Evolutionary conservation across 805 yeast genomes (phyloP).

Genomic region (Yamadazyma phyllophila): DNA sequence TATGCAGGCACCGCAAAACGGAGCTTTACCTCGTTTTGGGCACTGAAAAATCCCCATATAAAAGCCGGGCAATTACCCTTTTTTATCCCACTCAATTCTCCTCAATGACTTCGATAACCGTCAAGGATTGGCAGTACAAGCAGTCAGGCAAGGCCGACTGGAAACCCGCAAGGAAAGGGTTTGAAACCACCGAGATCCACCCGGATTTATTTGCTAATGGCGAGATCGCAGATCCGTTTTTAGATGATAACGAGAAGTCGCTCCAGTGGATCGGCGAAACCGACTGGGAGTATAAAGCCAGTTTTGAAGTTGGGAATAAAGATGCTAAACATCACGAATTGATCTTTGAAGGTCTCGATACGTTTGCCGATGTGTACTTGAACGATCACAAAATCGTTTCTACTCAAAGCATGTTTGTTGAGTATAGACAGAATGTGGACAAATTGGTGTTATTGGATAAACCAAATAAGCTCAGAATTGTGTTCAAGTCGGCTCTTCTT

Average conservation of each 20-base stretch:
- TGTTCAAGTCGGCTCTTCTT: constrained; percentile 37
- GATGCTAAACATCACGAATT: constrained; percentile 20
- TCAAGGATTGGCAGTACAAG: constrained; percentile 14
- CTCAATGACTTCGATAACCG: constrained; percentile 1
- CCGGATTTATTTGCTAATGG: constrained; percentile 39
- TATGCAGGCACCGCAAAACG: not conserved
- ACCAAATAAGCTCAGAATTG: constrained; percentile 31
- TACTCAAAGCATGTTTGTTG: constrained; percentile 45
- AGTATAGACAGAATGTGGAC: constrained; percentile 28
- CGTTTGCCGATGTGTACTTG: constrained; percentile 38
- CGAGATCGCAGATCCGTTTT: constrained; percentile 45
- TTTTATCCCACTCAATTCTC: not conserved
- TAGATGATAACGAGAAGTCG: constrained; percentile 39
- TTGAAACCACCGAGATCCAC: constrained; percentile 30
- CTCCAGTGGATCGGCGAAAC: constrained; percentile 51
- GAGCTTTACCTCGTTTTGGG: not conserved
- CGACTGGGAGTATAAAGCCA: constrained; percentile 48
- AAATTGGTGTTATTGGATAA: constrained; percentile 11
- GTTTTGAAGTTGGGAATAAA: constrained; percentile 13
- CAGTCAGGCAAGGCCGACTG: constrained; percentile 11
- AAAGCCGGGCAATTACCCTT: not conserved
- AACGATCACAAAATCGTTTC: constrained; percentile 34
- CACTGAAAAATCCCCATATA: not conserved
- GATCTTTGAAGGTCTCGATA: constrained; percentile 45
- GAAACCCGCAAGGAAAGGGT: constrained; percentile 11